Base-by-base conservation (phyloP, 306 rosid genomes). In the Acmispon strigosus region DNA sequence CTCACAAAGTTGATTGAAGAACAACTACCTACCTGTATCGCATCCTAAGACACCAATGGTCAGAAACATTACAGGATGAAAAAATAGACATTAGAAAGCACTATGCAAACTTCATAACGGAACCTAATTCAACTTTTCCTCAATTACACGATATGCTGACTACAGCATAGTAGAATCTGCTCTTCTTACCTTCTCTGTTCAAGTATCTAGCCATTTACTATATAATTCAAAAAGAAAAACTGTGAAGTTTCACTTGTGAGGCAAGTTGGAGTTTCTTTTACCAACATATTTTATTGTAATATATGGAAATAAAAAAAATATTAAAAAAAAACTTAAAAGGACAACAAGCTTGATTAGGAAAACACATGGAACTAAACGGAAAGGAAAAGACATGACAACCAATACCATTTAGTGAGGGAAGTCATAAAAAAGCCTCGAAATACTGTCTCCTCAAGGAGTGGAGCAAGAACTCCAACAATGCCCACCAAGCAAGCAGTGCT, bases 401-500 rank as follows among this genome's bases (percentile, higher is more conserved):
- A 47, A 69, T 89, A 94, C 99, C 99, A 91, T 74, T 94, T 94
- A 50, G 99, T 94, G 70, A 94, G 66, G 73, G 99, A 91, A 66
- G 85, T 84, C 96, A 94, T 83, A 32, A 94, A 80, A 81, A 94
- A 91, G 48, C 97, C 99, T 16, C 96, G 90, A 76, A 94, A 94
- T 68, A 94, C 82, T 0, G 89, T 89, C 86, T 94, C 99, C 78
- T 94, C 99, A 41, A 94, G 99, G 66, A 94, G 82, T 50, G 99
- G 99, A 68, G 99, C 99, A 29, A 94, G 84, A 79, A 94, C 86
- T 8, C 96, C 99, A 6, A 97, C 79, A 81, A 91, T 85, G 62
- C 92, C 99, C 73, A 94, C 56, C 86, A 91, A 84, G 86, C 91
- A 91, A 42, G 92, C 90, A 79, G 97, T 94, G 80, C 99, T 94